Evolutionary conservation across 1,139 yeast genomes (phyloP).

Genomic region (Candida labiduridarum): DNA sequence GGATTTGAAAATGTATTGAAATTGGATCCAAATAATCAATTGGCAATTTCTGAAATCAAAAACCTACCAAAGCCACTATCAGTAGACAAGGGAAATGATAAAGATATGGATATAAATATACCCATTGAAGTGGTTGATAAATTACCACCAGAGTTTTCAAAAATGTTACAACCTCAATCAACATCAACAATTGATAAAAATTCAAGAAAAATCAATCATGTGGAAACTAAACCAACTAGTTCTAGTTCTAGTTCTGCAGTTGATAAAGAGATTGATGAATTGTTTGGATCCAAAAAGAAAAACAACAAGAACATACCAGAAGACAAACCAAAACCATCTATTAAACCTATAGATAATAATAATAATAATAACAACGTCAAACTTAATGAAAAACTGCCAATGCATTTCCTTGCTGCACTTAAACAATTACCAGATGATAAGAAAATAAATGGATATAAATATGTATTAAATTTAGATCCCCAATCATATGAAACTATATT

Average conservation of each 20-base stretch:
- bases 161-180: conserved; percentile 6
- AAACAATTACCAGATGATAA: conserved; percentile 28
- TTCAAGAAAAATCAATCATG: neutral
- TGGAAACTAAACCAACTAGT: neutral
- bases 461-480: conserved; percentile 37
- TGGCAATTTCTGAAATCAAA: conserved; percentile 32
- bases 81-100: conserved; percentile 1
- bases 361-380: neutral
- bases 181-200: neutral
- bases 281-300: conserved; percentile 12
- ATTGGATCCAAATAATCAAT: conserved; percentile 47
- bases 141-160: conserved; percentile 44
- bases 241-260: neutral
- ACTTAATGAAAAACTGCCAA: conserved; percentile 20
- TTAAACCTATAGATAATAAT: too few relatives aligned
- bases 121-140: conserved; percentile 47
- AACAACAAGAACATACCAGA: neutral
- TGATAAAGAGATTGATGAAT: conserved; percentile 18
- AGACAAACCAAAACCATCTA: neutral
- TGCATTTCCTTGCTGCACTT: conserved; percentile 33
- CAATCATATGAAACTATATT: conserved; percentile 37
- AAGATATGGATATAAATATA: conserved; percentile 20
- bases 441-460: conserved; percentile 39
- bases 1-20: conserved; percentile 45
- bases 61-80: conserved; percentile 12